Base-by-base conservation (phyloP, 2,329 filamentous ascomycete genomes). In the Fusarium robinianum region DNA sequence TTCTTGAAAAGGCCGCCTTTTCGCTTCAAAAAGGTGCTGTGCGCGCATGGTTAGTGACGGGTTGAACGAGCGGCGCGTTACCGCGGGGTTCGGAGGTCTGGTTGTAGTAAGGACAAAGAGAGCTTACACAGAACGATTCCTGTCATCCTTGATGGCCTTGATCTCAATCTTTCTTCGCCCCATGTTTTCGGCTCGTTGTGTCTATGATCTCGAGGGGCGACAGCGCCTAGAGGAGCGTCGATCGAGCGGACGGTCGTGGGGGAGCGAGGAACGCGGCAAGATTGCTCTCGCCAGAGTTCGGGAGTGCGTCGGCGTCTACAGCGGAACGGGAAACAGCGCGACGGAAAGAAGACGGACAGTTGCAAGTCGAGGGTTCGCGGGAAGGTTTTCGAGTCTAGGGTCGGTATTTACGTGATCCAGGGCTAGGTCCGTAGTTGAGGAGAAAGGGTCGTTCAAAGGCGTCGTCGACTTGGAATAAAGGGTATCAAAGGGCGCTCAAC, bases 1-100 rank as follows among this genome's bases (percentile, higher is more conserved):
- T 99, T 99, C 78, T 99, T 99, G 81, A 99, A 99, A 35, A 99
- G 78, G 63, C 94, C 94, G 62, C 92, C 94, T 73, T 99, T 99
- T 75, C 94, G 88, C 80, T 99, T 99, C 60, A 99, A 77, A 70
- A 99, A 99, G 30, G 94, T 99, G 56, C 91, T 96, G 64, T 39
- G 45, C 36, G 43, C 43, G 45, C 48, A 44, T 27, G 8, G 49
- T 63, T 44, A 63, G 60, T 46, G 27, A 27, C 35, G 33, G 37
- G 30, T 39, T 27, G 27, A n/a, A n/a, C 22, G 44, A 24, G 30
- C 16, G 45, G 30, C 34, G 29, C 12, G 35, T 23, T 25, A 9
- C 10, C 25, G 8, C 25, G n/a, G 8, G 25, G 25, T 19, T 9
- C 6, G 16, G 15, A 32, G 25, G 30, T 30, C 36, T 31, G 37